phyloP scores from a whole-genome alignment of 2,329 filamentous ascomycete genomes.

The Endothia cerciana region DNA sequence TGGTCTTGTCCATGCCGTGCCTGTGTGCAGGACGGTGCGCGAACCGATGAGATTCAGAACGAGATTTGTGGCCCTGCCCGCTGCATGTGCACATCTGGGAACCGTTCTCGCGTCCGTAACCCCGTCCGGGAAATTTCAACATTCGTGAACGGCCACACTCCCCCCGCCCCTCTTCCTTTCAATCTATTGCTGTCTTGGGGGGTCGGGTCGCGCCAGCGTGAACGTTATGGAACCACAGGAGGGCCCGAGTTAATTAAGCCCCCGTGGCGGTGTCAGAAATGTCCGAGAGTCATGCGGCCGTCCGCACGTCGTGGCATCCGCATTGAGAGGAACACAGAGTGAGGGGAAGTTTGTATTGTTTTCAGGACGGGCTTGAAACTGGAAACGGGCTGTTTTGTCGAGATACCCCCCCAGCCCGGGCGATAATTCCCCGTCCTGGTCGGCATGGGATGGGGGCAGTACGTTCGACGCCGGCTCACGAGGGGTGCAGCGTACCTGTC shows the following conservation, averaged over 20 bases:
- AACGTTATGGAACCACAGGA: not conserved
- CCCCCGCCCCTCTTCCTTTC: not conserved
- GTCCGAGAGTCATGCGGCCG: not conserved
- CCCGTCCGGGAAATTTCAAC: not conserved
- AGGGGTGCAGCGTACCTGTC: too few relatives aligned
- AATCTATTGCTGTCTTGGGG: not conserved
- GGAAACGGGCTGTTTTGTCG: not conserved
- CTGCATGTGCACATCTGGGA: slow-evolving; percentile 1
- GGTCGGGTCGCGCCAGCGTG: not conserved
- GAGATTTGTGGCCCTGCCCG: not conserved
- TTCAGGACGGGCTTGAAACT: not conserved
- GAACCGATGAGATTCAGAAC: not conserved
- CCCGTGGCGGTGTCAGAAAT: slow-evolving; percentile 5
- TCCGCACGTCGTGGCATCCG: not conserved
- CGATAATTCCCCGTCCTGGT: too few relatives aligned
- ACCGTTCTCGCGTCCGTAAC: not conserved
- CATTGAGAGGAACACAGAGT: not conserved
- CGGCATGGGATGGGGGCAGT: too few relatives aligned
- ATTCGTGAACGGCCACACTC: not conserved
- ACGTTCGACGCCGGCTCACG: too few relatives aligned
- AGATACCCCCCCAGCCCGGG: too few relatives aligned
- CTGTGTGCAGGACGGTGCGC: not conserved
- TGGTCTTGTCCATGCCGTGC: too few relatives aligned
- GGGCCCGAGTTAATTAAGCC: not conserved
- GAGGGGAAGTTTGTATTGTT: slow-evolving; percentile 5